Evolutionary conservation across 2,329 filamentous ascomycete species (phyloP), one percentile per base, ranked within the genome.

Genomic region (Colletotrichum sansevieriae): DNA sequence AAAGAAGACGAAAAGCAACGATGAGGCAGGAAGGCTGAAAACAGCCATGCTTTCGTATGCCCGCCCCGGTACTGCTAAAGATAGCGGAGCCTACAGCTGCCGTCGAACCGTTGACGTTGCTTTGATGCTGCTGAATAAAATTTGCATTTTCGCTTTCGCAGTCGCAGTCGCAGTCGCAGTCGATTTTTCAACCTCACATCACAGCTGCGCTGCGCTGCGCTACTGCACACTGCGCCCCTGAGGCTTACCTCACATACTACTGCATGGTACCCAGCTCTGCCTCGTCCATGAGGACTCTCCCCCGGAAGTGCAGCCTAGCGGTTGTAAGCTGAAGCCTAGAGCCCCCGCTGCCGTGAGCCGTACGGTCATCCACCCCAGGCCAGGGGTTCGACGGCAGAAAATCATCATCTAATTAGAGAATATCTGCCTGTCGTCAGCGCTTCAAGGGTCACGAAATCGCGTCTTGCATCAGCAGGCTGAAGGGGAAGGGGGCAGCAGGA

Each of bases 161-260:
- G 8, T 46, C n/a, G 12, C 43, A 46, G n/a, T 46, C 43, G 43
- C 25, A 25, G 25, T 46, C 9, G 9, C n/a, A 46, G 8, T 46
- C n/a, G 12, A n/a, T 18, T 35, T 12, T 39, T 58, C 39, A 33
- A n/a, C 43, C 29, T 22, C 15, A 37, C 51, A 54, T 9, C 39
- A 43, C 55, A 10, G 33, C 52, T 55, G 29, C 4, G 25, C 51
- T 18, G 25, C 29, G 54, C 6, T 29, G 22, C 35, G 35, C 52
- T 56, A 57, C 54, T 57, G 54, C 54, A 57, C 20, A 25, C 54
- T 57, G 54, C 54, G 54, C 54, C 54, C 44, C 57, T 49, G 35
- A 41, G 15, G 57, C 57, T 51, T 37, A 41, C 44, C 44, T 60
- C 13, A 51, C 57, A 18, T 18, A 18, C 18, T 41, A 37, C 35